Conservation (phyloP, 352 stramenopile genomes). For the Globisporangium solare region DNA sequence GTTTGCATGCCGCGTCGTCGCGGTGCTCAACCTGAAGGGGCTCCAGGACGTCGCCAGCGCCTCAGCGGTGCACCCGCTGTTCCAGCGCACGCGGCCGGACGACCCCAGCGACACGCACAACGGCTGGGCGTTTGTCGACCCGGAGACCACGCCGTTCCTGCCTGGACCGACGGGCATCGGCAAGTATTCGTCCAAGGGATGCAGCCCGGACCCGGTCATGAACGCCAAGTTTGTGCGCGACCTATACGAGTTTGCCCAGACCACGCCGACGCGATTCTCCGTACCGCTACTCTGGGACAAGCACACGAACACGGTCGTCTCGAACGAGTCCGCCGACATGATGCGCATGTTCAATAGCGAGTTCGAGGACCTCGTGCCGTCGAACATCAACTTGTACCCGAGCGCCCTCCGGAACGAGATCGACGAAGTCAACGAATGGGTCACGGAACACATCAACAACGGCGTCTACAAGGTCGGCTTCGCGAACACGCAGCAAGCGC, state of each 20-base stretch:
- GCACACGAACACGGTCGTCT: slow-evolving; percentile 88
- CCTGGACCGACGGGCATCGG: slow-evolving; percentile 54
- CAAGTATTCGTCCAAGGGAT: slow-evolving; percentile 58
- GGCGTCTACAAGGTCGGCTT: slow-evolving; percentile 92
- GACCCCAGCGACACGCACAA: slow-evolving; percentile 68
- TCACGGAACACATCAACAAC: slow-evolving; percentile 92
- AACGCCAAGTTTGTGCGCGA: slow-evolving; percentile 58
- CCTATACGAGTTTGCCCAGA: slow-evolving; percentile 73
- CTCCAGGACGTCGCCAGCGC: slow-evolving; percentile 93
- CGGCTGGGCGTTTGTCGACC: slow-evolving; percentile 76
- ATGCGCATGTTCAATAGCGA: slow-evolving; percentile 89
- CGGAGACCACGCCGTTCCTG: slow-evolving; percentile 53
- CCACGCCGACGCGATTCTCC: slow-evolving; percentile 75
- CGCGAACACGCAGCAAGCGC: slow-evolving; percentile 80
- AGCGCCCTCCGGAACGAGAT: slow-evolving; percentile 70
- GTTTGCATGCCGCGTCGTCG: slow-evolving; percentile 72
- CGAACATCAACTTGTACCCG: slow-evolving; percentile 78
- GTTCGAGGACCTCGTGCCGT: slow-evolving; percentile 70
- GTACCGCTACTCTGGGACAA: slow-evolving; percentile 92
- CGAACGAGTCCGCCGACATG: slow-evolving; percentile 93
- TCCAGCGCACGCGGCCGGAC: slow-evolving; percentile 68
- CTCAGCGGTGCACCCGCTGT: slow-evolving; percentile 87
- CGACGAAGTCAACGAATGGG: slow-evolving; percentile 89
- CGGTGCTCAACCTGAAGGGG: slow-evolving; percentile 91
- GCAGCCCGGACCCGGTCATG: slow-evolving; percentile 65